Evolutionary conservation across 495 filamentous ascomycete species (phyloP).

Genomic region (Lindgomyces ingoldianus): DNA sequence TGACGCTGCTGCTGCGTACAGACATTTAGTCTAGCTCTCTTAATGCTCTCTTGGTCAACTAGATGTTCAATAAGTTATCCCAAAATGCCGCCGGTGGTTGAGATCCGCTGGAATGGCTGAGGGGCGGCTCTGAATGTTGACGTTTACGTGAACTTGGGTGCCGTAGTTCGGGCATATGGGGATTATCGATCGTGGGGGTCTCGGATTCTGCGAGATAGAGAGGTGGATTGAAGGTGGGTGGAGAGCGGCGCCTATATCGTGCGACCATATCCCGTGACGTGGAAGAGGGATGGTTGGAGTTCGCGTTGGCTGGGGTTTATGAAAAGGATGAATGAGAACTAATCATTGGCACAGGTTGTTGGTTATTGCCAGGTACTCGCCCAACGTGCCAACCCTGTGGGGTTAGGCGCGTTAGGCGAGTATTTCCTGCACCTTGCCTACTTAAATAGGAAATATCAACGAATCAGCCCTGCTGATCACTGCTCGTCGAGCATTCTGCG

Average conservation of each 20-base stretch:
- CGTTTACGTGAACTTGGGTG: constrained; percentile 26
- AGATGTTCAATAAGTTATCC: constrained; percentile 41
- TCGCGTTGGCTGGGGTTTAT: no score
- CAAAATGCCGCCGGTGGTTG: constrained; percentile 37
- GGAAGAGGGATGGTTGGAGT: constrained; percentile 8
- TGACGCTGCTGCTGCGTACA: no score
- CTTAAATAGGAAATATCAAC: no score
- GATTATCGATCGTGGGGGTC: constrained; percentile 10
- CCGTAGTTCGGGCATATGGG: constrained; percentile 29
- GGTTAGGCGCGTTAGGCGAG: no score
- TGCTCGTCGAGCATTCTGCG: no score
- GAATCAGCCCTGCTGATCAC: no score
- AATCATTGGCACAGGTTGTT: no score
- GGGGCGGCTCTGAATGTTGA: constrained; percentile 23
- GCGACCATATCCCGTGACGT: constrained; percentile 16
- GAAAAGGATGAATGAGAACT: no score
- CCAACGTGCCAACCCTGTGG: no score
- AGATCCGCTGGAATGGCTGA: constrained; percentile 22
- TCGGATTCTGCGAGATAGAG: constrained; percentile 15
- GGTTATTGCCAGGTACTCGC: no score
- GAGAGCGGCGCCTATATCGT: constrained; percentile 23
- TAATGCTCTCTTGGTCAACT: constrained; percentile 40
- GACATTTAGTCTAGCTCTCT: constrained; percentile 39
- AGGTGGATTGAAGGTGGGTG: constrained; percentile 14
- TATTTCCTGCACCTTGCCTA: no score